Conservation (phyloP, 2,329 filamentous ascomycete genomes). For the Monosporascus sp. region DNA sequence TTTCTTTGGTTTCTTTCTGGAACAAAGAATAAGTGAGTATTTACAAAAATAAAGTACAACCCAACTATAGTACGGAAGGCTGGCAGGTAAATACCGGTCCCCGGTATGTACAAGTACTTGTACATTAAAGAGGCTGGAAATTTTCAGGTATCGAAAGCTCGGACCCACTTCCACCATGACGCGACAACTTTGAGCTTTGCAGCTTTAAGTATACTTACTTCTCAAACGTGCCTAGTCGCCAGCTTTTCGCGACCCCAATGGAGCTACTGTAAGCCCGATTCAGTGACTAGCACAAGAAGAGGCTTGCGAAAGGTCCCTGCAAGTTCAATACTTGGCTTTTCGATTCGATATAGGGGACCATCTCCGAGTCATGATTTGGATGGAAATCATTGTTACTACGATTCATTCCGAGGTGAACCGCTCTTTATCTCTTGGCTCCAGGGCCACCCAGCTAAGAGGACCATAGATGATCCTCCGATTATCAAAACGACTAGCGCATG, state of each 20-base stretch:
- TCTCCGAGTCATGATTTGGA: too few species aligned
- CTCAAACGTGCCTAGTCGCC: background rate
- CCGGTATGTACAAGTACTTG: background rate
- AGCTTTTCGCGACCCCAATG: conserved; percentile 7
- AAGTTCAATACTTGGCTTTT: too few species aligned
- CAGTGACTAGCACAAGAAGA: background rate
- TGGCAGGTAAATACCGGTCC: background rate
- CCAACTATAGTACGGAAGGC: background rate
- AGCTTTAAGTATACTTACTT: too few species aligned
- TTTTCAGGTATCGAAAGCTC: conserved; percentile 12
- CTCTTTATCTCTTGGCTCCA: too few species aligned
- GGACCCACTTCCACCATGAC: background rate
- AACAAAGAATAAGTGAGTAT: background rate
- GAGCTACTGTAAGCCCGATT: conserved; percentile 19
- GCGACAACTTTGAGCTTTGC: background rate
- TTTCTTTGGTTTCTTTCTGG: too few species aligned
- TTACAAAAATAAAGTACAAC: background rate
- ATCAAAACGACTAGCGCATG: too few species aligned
- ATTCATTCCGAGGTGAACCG: too few species aligned
- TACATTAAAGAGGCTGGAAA: conserved; percentile 18
- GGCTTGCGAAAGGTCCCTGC: too few species aligned
- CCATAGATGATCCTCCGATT: too few species aligned
- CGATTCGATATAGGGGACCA: too few species aligned
- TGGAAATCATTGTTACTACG: too few species aligned
- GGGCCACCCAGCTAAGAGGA: too few species aligned